These are phyloP conservation scores for Penicillium salamii DNA, from an alignment of 495 filamentous ascomycete genomes.

Conservation along the genomic window DNA sequence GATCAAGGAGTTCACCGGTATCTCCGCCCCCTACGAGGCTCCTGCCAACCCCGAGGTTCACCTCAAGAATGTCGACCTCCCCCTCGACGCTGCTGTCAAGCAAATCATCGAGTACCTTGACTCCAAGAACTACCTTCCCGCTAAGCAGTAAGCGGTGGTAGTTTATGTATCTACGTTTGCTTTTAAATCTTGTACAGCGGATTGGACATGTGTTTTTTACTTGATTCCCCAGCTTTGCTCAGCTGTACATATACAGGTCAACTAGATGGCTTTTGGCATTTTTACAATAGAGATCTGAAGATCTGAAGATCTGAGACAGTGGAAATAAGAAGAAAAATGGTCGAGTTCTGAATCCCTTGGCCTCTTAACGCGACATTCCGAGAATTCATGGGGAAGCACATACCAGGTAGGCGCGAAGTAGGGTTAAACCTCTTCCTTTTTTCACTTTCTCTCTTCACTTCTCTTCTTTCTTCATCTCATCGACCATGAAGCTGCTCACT, in stretches of 20 bases:
- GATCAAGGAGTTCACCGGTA: slow-evolving; percentile 96
- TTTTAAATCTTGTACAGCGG: slow-evolving; percentile 12
- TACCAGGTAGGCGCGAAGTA: slow-evolving; percentile 2
- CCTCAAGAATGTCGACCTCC: slow-evolving; percentile 71
- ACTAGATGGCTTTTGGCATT: slow-evolving; percentile 6
- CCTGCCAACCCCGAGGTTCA: slow-evolving; percentile 83
- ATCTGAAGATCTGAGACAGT: no score
- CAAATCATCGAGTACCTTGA: slow-evolving; percentile 81
- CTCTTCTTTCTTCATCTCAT: no score
- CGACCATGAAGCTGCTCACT: slow-evolving; percentile 19
- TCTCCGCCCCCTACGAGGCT: slow-evolving; percentile 87
- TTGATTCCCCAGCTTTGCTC: slow-evolving; percentile 16
- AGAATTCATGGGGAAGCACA: background rate
- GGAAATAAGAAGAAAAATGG: no score
- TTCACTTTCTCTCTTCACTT: no score
- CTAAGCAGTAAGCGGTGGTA: slow-evolving; percentile 31
- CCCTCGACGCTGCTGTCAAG: slow-evolving; percentile 79
- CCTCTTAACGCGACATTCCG: no score
- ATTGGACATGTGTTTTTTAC: slow-evolving; percentile 10
- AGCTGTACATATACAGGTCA: slow-evolving; percentile 17
- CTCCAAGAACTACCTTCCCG: slow-evolving; percentile 56
- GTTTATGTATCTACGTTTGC: slow-evolving; percentile 1
- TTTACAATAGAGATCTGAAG: no score
- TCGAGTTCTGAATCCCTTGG: no score
- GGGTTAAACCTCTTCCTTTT: background rate